These are phyloP conservation scores for Lobosporangium transversale DNA, from an alignment of 192 early-diverging fungal species.

Conservation along the genomic window DNA sequence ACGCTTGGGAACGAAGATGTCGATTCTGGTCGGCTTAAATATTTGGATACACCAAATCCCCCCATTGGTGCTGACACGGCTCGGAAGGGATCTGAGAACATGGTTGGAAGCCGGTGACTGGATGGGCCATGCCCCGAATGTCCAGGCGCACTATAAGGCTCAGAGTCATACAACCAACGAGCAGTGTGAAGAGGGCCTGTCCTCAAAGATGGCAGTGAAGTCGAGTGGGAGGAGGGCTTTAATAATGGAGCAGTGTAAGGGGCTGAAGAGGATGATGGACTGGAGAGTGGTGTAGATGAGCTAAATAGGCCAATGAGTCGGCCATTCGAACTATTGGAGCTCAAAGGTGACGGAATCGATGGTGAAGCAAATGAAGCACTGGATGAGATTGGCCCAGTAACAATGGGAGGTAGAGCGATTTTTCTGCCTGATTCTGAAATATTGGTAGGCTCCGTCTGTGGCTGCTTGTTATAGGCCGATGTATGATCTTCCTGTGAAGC, in stretches of 20 bases:
- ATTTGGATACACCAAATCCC: constrained; percentile 49
- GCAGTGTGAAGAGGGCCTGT: constrained; percentile 44
- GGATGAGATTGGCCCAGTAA: constrained; percentile 8
- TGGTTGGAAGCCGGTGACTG: constrained; percentile 28
- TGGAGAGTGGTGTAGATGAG: constrained; percentile 6
- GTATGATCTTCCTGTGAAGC: constrained; percentile 19
- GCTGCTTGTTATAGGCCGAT: constrained; percentile 6
- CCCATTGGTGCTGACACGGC: constrained; percentile 46
- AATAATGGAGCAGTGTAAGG: constrained; percentile 29
- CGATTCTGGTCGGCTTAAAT: constrained; percentile 35
- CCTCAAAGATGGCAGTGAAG: constrained; percentile 32
- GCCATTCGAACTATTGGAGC: constrained; percentile 15
- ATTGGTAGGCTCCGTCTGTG: neutral
- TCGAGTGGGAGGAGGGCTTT: constrained; percentile 24
- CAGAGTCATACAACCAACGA: constrained; percentile 43
- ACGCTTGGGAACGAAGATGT: constrained; percentile 10
- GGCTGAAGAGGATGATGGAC: constrained; percentile 8
- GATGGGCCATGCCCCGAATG: constrained; percentile 11
- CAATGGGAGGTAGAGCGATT: constrained; percentile 41
- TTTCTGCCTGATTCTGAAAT: constrained; percentile 6
- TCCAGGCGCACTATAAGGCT: constrained; percentile 27
- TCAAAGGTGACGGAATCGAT: constrained; percentile 19
- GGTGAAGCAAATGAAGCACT: constrained; percentile 23
- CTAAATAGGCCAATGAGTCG: constrained; percentile 1
- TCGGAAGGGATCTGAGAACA: constrained; percentile 46